Percentiles rank a stretch among this genome's conserved stretches.
phyloP scores from a whole-genome alignment of 345 rosid species.

The Citrus australasica region DNA sequence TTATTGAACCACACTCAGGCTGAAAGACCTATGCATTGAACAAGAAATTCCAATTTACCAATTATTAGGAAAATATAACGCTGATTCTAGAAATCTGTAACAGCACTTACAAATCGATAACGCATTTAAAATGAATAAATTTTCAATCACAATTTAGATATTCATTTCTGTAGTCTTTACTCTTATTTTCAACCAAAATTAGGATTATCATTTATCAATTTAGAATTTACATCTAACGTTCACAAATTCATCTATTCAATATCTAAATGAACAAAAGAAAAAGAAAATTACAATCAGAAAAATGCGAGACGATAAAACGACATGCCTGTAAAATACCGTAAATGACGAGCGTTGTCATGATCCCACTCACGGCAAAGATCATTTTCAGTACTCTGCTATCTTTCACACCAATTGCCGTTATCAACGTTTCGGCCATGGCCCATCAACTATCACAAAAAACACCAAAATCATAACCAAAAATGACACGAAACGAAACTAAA shows the following conservation, averaged over 20 bases:
- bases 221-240: not conserved
- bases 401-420: slow-evolving; percentile 31
- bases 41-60: not conserved
- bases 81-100: not conserved
- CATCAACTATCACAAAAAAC: slow-evolving; percentile 26
- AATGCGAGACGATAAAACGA: not conserved
- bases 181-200: not conserved
- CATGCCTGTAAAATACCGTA: slow-evolving; percentile 86
- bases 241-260: not conserved
- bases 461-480: not conserved
- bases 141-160: not conserved
- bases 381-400: slow-evolving; percentile 71
- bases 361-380: slow-evolving; percentile 71
- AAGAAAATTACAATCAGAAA: not conserved
- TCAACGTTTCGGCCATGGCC: slow-evolving; percentile 64
- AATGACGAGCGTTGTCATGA: slow-evolving; percentile 90
- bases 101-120: not conserved
- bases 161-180: not conserved
- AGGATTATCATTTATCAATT: not conserved
- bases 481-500: not conserved
- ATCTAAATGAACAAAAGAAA: not conserved
- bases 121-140: not conserved
- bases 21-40: not conserved
- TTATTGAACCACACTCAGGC: not conserved
- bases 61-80: not conserved